Conservation (phyloP, 768 basidiomycete species). For the Hygrophorus russula region DNA sequence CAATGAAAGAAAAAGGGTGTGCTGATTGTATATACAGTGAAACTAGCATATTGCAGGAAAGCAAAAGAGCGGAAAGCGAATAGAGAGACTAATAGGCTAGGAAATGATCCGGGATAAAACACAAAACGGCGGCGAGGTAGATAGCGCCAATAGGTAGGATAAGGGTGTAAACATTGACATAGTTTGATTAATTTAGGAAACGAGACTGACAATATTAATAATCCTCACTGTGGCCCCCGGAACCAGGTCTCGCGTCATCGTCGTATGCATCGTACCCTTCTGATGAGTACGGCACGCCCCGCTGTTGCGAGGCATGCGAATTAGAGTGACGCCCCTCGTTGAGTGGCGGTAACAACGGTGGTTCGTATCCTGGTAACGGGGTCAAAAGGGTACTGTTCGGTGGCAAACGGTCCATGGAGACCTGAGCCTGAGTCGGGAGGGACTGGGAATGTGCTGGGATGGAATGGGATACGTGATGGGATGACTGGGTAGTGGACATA, state of each 20-base stretch:
- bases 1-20: too few relatives aligned
- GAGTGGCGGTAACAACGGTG: constrained; percentile 22
- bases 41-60: too few relatives aligned
- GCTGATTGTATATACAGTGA: too few relatives aligned
- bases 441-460: constrained; percentile 6
- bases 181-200: neutral
- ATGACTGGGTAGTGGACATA: constrained; percentile 10
- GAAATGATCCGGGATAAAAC: neutral
- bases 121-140: neutral
- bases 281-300: neutral
- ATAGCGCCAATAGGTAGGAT: neutral
- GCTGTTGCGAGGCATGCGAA: neutral
- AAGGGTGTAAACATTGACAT: too few relatives aligned
- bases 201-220: constrained; percentile 8
- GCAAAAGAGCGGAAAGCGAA: too few relatives aligned
- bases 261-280: constrained; percentile 1
- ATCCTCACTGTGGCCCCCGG: constrained; percentile 6
- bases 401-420: constrained; percentile 33
- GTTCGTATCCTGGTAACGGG: constrained; percentile 51
- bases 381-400: constrained; percentile 61
- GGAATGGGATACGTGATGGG: constrained; percentile 8
- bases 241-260: constrained; percentile 1
- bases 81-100: neutral
- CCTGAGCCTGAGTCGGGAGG: constrained; percentile 15
- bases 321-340: neutral